These are phyloP conservation scores for Microdochium paspali DNA, from an alignment of 2,329 filamentous ascomycete genomes.

Conservation along the genomic window DNA sequence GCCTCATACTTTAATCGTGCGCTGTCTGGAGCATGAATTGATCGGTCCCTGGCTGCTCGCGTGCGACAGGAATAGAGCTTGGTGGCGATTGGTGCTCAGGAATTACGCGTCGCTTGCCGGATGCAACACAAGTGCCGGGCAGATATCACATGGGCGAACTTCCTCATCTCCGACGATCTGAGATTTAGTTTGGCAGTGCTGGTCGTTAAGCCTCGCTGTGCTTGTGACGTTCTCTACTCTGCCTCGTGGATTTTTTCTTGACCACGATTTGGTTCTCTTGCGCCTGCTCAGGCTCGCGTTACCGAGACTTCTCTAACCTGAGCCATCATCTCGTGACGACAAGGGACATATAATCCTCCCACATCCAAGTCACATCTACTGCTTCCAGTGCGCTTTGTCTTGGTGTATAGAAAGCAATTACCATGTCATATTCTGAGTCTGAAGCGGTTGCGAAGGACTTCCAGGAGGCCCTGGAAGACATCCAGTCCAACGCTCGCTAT, in stretches of 20 bases:
- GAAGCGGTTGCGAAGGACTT: slow-evolving; percentile 95
- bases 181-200: background rate
- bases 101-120: background rate
- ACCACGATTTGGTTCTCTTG: background rate
- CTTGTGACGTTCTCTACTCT: background rate
- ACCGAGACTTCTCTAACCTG: background rate
- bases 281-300: background rate
- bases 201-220: background rate
- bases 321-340: background rate
- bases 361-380: background rate
- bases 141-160: background rate
- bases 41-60: background rate
- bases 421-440: slow-evolving; percentile 35
- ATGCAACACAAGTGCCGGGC: background rate
- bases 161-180: background rate
- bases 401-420: background rate
- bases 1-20: background rate
- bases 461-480: slow-evolving; percentile 82
- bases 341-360: background rate
- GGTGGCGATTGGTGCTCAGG: background rate
- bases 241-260: background rate
- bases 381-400: background rate
- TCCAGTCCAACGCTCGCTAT: slow-evolving; percentile 82
- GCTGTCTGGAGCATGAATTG: background rate
- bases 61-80: background rate